Evolutionary conservation across 257 asterid species (phyloP), one percentile per base, ranked within the genome.

Genomic region (Solanum arcanum): DNA sequence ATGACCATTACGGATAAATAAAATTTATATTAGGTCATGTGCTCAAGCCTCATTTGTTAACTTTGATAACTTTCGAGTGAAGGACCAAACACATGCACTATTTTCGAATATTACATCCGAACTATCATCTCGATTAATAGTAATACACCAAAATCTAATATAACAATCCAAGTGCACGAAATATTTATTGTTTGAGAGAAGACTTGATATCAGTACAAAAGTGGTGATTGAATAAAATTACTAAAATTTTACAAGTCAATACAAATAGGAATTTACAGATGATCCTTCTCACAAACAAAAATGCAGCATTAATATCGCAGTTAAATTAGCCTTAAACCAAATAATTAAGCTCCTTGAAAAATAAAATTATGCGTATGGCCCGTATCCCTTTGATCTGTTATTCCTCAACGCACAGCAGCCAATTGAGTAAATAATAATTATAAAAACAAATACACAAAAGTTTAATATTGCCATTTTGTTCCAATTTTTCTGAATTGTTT

Each of bases 391-490:
- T 73, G n/a, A 16, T 37, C 85, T 56, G 87, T 90, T 93, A 89
- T 90, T 91, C 64, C 92, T 90, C 10, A 96, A 90, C 27, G 98
- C 98, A 83, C 97, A 95, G 77, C 98, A 94, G 14, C 98, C 98
- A 29, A 91, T 44, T 0, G 95, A 90, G 89, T 92, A 95, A 16
- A 93, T 87, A 5, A 91, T 13, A 25, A 86, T 86, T 25, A 94
- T 86, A 11, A 89, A 4, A 16, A 88, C 15, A 8, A 92, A 86
- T 52, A 92, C 21, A 89, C 88, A 60, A 3, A 87, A 1, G 85
- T 92, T 93, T 84, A 89, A 29, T 47, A 91, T 41, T 0, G 96
- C 91, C 87, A 94, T 21, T 6, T 88, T 86, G 82, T 66, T 91
- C 98, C 98, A 95, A 68, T 93, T 92, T 18, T 59, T 88, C 89